phyloP scores from a whole-genome alignment of 106 monocot genomes.

The Platanthera zijinensis region DNA sequence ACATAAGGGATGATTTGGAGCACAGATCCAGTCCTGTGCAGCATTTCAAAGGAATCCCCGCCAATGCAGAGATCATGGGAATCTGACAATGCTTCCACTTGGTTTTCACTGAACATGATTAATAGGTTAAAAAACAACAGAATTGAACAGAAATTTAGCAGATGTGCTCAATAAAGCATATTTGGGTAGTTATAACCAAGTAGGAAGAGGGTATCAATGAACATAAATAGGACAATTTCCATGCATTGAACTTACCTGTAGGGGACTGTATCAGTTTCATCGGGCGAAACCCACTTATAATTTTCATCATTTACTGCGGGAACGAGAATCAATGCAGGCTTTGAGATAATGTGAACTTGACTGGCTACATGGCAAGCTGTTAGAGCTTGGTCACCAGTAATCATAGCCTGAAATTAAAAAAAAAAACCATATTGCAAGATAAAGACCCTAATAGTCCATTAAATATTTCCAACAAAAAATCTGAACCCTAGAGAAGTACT shows the following conservation, averaged over 20 bases:
- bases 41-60: conserved; percentile 96
- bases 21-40: conserved; percentile 60
- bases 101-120: conserved; percentile 35
- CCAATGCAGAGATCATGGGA: conserved; percentile 94
- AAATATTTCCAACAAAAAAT: neutral
- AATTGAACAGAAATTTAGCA: neutral
- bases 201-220: neutral
- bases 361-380: conserved; percentile 96
- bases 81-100: conserved; percentile 76
- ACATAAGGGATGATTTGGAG: conserved; percentile 87
- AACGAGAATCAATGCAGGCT: conserved; percentile 74
- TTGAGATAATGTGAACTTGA: conserved; percentile 92
- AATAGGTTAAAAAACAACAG: neutral
- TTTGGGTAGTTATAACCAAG: neutral
- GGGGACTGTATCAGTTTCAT: conserved; percentile 59
- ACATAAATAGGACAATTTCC: neutral
- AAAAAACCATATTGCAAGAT: neutral
- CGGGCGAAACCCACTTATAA: conserved; percentile 91
- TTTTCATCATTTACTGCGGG: conserved; percentile 23
- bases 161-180: neutral
- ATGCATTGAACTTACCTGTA: conserved; percentile 46
- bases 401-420: conserved; percentile 60
- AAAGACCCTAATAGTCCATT: neutral
- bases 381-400: conserved; percentile 98
- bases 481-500: neutral